These are phyloP conservation scores for Chalciporus pseudorubinellus DNA, from an alignment of 768 basidiomycete species.

Conservation along the genomic window DNA sequence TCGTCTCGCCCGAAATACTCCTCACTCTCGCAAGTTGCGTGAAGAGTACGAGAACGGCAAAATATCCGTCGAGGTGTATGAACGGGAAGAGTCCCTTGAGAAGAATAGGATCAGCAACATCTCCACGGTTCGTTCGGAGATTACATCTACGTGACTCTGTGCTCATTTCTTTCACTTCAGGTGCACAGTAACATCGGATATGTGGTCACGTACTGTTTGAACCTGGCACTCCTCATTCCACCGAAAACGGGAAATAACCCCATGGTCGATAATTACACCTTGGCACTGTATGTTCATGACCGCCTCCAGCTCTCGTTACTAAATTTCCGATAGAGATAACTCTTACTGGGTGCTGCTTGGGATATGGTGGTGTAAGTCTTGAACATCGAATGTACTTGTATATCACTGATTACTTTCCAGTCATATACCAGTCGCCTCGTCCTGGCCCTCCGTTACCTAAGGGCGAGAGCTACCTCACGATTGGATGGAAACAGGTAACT, in stretches of 20 bases:
- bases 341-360: constrained; percentile 76
- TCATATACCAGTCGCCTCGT: constrained; percentile 82
- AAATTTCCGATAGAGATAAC: constrained; percentile 48
- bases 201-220: constrained; percentile 60
- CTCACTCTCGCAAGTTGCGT: constrained; percentile 53
- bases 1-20: constrained; percentile 75
- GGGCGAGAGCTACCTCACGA: constrained; percentile 71
- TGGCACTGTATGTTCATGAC: constrained; percentile 57
- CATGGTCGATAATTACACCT: constrained; percentile 69
- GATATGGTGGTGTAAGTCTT: constrained; percentile 81
- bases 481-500: constrained; percentile 81
- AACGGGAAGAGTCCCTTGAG: constrained; percentile 72
- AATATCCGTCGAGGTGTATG: constrained; percentile 60
- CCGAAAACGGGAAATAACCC: constrained; percentile 41
- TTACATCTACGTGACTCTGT: background rate
- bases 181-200: constrained; percentile 78
- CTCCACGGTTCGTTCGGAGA: constrained; percentile 55
- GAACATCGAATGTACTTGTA: background rate
- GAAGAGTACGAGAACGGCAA: constrained; percentile 59
- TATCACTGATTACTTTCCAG: constrained; percentile 33
- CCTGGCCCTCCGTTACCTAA: constrained; percentile 78
- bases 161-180: constrained; percentile 32
- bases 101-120: constrained; percentile 86
- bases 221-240: constrained; percentile 69
- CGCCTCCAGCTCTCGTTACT: background rate